These are phyloP conservation scores for Pyrenophora teres DNA, from an alignment of 2,329 filamentous ascomycete species.

Conservation along the genomic window DNA sequence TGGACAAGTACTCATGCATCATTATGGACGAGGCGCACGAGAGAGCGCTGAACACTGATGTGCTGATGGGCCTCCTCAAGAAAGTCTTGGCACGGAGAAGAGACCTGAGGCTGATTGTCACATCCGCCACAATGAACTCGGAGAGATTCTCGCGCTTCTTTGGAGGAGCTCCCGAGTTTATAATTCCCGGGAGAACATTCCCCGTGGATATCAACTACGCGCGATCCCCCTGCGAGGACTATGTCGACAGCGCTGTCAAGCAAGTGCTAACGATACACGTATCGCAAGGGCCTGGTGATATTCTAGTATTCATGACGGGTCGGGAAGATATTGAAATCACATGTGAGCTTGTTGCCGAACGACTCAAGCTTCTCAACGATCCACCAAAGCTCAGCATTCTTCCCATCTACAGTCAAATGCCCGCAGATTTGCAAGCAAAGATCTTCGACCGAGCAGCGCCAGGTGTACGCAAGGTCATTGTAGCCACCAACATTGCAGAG, in stretches of 20 bases:
- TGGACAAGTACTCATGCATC: slow-evolving; percentile 95
- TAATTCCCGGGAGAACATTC: slow-evolving; percentile 94
- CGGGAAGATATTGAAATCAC: slow-evolving; percentile 98
- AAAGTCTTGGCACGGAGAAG: slow-evolving; percentile 88
- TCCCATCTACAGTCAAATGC: slow-evolving; percentile 99
- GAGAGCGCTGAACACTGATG: slow-evolving; percentile 92
- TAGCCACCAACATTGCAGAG: slow-evolving; percentile 98
- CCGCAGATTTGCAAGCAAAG: slow-evolving; percentile 93
- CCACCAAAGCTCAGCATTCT: slow-evolving; percentile 92
- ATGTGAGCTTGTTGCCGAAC: slow-evolving; percentile 87
- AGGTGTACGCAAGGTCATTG: slow-evolving; percentile 94
- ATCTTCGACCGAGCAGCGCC: slow-evolving; percentile 92
- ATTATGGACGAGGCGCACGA: slow-evolving; percentile 99
- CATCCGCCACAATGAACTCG: slow-evolving; percentile 97
- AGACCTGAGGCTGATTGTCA: slow-evolving; percentile 95
- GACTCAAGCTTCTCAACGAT: slow-evolving; percentile 86
- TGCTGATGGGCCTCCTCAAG: slow-evolving; percentile 96
- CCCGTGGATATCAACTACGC: slow-evolving; percentile 97
- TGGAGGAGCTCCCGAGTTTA: slow-evolving; percentile 93
- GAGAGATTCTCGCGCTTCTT: slow-evolving; percentile 96
- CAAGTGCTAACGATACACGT: slow-evolving; percentile 96
- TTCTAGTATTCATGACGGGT: slow-evolving; percentile 98
- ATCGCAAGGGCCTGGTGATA: slow-evolving; percentile 89
- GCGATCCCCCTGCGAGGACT: slow-evolving; percentile 92
- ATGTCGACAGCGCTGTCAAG: slow-evolving; percentile 95